These are phyloP conservation scores for Centrapalus pauciflorus DNA, from an alignment of 129 eudicot genomes.

Conservation along the genomic window DNA sequence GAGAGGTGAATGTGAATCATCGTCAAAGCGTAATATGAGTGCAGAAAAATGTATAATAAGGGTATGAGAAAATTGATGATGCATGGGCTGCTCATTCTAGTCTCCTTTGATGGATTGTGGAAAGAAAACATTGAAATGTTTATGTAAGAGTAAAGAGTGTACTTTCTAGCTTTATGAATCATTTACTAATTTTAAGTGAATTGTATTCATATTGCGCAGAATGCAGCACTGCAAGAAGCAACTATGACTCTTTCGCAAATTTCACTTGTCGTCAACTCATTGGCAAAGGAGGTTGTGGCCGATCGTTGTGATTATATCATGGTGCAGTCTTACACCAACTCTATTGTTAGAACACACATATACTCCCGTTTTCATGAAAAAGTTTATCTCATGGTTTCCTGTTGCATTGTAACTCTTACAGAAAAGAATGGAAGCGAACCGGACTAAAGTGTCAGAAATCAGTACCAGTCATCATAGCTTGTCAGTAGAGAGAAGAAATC, in stretches of 20 bases:
- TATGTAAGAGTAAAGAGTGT: background rate
- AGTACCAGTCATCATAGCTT: slow-evolving; percentile 29
- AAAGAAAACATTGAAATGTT: too few relatives aligned
- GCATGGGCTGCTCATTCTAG: background rate
- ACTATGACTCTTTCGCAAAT: slow-evolving; percentile 24
- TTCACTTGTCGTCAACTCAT: slow-evolving; percentile 39
- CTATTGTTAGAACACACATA: background rate
- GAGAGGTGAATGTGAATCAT: too few relatives aligned
- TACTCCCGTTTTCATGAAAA: background rate
- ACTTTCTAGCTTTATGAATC: slow-evolving; percentile 1
- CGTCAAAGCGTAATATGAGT: too few relatives aligned
- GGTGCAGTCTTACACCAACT: slow-evolving; percentile 36
- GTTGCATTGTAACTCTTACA: slow-evolving; percentile 17
- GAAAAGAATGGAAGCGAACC: slow-evolving; percentile 46
- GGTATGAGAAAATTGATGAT: too few relatives aligned
- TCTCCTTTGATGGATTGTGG: background rate
- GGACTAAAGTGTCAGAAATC: slow-evolving; percentile 33
- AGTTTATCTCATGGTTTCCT: slow-evolving; percentile 1
- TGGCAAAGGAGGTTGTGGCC: slow-evolving; percentile 42
- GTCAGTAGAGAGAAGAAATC: slow-evolving; percentile 44
- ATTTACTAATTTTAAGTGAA: background rate
- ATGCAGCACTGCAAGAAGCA: slow-evolving; percentile 20
- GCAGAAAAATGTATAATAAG: too few relatives aligned
- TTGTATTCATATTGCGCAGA: slow-evolving; percentile 27
- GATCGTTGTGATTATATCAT: slow-evolving; percentile 40